Evolutionary conservation across 169 alveolate species (phyloP).

Genomic region (Eimeria acervulina): DNA sequence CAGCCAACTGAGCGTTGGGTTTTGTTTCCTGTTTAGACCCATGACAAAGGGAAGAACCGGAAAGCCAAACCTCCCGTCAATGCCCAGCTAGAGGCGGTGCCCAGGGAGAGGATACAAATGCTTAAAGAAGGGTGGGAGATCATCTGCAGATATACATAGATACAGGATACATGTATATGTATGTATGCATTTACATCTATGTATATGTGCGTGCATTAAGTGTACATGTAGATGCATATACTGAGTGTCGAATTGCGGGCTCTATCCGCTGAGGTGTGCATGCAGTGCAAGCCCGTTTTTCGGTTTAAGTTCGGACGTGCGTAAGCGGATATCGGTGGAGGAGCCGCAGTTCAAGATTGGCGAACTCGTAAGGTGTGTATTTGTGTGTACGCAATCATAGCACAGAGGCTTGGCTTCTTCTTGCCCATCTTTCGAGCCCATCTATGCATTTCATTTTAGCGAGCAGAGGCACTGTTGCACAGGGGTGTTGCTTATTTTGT

Average conservation of each 20-base stretch:
- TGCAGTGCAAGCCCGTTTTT: not conserved
- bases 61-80: not conserved
- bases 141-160: not conserved
- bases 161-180: not conserved
- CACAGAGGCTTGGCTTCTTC: not conserved
- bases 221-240: not conserved
- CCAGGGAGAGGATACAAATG: not conserved
- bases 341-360: conserved; percentile 48
- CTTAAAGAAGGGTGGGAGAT: not conserved
- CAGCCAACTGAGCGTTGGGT: not conserved
- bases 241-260: not conserved
- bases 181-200: no score
- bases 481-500: not conserved
- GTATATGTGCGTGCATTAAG: no score
- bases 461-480: not conserved
- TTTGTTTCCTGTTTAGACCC: not conserved
- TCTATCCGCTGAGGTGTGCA: not conserved
- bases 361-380: conserved; percentile 22
- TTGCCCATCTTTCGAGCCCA: not conserved
- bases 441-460: not conserved
- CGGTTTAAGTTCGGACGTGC: conserved; percentile 21
- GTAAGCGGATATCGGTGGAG: conserved; percentile 13
- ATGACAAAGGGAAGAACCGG: not conserved
- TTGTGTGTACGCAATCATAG: not conserved
- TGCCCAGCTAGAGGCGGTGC: conserved; percentile 63